Base-by-base conservation (phyloP, 2,329 filamentous ascomycete species). In the Teratosphaeria zuluensis region DNA sequence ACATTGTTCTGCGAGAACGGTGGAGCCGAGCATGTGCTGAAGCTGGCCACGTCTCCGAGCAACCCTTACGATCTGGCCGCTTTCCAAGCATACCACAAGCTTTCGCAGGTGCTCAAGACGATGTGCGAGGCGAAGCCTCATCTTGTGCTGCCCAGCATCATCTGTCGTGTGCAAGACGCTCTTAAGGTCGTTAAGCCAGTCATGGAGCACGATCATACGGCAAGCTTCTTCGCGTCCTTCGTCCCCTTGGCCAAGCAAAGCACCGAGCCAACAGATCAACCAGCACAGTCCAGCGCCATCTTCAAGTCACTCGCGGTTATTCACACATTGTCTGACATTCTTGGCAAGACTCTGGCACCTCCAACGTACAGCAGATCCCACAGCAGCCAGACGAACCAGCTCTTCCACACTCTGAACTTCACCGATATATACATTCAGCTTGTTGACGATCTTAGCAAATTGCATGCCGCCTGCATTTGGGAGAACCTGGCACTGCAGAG, bases 71-170 rank as follows among this genome's bases (percentile, higher is more conserved):
- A 89, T 67, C 86, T 89, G 68, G 81, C 85, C 46, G 85, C 88
- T 48, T 82, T 83, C 5, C 75, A 80, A 56, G 83, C 88, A 3
- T 86, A 86, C 58, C 83, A 86, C 60, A 84, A 87, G 60, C 79
- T 96, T 57, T 83, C 86, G 16, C 82, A 84, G 38, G 86, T 95
- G 11, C 79, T 96, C 55, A 84, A 89, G 62, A 82, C 87, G 63
- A 81, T 96, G 62, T 84, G 92, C 6, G 92, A 97, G 66, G 82
- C 85, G 30, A 90, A 89, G 60, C 86, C 92, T 1, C 84, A 92
- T 65, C 78, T 95, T 21, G 86, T 91, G 1, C 78, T 99, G 7
- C 92, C 92, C 0, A 89, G 90, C 4, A 75, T 99, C 31, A 77
- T 96, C 59, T 84, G 84, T 62, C 86, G 92, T 54, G 83, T 88